phyloP scores from a whole-genome alignment of 1,284 basidiomycete genomes.

The Trametes sp. region DNA sequence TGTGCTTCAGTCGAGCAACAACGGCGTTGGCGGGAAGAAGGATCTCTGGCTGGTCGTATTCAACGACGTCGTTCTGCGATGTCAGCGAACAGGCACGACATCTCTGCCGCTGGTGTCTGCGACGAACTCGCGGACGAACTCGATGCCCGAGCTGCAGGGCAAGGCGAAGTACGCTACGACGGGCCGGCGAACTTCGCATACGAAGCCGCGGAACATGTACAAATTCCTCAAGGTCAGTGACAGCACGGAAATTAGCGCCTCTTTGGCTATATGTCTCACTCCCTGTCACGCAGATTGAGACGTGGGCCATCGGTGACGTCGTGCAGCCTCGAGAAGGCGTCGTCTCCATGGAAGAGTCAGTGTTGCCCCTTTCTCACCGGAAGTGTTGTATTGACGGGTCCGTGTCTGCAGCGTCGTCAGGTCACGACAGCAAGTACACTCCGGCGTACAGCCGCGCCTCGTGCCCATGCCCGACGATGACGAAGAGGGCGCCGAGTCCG shows the following conservation, averaged over 20 bases:
- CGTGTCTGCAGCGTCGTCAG: slow-evolving; percentile 64
- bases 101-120: slow-evolving; percentile 83
- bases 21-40: slow-evolving; percentile 74
- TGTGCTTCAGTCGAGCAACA: slow-evolving; percentile 62
- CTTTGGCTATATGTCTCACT: slow-evolving; percentile 12
- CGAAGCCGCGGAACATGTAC: slow-evolving; percentile 89
- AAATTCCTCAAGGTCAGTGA: slow-evolving; percentile 80
- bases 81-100: slow-evolving; percentile 90
- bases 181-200: slow-evolving; percentile 73
- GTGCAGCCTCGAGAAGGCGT: slow-evolving; percentile 76
- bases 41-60: slow-evolving; percentile 96
- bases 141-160: slow-evolving; percentile 79
- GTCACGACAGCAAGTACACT: slow-evolving; percentile 66
- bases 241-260: not conserved
- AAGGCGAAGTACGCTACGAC: slow-evolving; percentile 84
- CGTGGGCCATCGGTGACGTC: slow-evolving; percentile 84
- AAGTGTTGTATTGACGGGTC: slow-evolving; percentile 20
- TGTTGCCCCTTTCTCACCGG: slow-evolving; percentile 30
- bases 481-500: slow-evolving; percentile 63
- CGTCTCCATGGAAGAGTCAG: slow-evolving; percentile 87
- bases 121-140: slow-evolving; percentile 72
- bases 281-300: slow-evolving; percentile 73
- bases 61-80: slow-evolving; percentile 93
- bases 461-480: slow-evolving; percentile 76
- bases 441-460: slow-evolving; percentile 65